Conservation (phyloP, 441 rosid species). For the Euphorbia corollata region DNA sequence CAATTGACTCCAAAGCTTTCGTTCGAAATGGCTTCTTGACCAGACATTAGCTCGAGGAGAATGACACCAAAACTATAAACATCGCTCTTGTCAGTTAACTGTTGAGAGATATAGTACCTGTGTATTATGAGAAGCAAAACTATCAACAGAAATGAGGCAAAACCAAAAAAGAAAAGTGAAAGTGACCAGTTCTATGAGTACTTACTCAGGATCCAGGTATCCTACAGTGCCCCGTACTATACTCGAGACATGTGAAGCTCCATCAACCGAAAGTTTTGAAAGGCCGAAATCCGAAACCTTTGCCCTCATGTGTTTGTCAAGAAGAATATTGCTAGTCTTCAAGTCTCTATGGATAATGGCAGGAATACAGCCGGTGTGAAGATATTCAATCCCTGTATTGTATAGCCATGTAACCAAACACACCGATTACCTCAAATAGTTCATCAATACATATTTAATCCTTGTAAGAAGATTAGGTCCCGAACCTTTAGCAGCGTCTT, state of each 20-base stretch:
- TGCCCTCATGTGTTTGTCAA: constrained; percentile 77
- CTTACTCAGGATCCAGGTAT: constrained; percentile 95
- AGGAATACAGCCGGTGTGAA: constrained; percentile 96
- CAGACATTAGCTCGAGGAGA: constrained; percentile 91
- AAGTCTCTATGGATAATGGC: constrained; percentile 89
- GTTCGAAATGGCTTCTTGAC: constrained; percentile 88
- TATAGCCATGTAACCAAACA: constrained; percentile 12
- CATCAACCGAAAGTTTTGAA: constrained; percentile 79
- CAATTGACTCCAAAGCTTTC: constrained; percentile 85
- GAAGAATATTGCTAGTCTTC: constrained; percentile 90
- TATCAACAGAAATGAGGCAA: too few species aligned
- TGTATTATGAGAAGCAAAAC: constrained; percentile 18
- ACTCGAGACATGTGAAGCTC: constrained; percentile 92
- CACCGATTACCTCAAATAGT: neutral
- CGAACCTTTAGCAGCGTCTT: constrained; percentile 87
- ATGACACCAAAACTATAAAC: constrained; percentile 97
- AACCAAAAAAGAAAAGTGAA: too few species aligned
- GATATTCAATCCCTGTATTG: constrained; percentile 80
- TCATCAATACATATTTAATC: neutral
- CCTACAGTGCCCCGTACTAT: constrained; percentile 97
- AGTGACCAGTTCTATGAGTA: too few species aligned
- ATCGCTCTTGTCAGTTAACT: constrained; percentile 76
- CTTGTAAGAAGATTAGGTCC: neutral
- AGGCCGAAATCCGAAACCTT: constrained; percentile 97
- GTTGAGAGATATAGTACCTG: constrained; percentile 96